Evolutionary conservation across 441 rosid genomes (phyloP), one percentile per base, ranked within the genome.

Genomic region (Biscutella auriculata): DNA sequence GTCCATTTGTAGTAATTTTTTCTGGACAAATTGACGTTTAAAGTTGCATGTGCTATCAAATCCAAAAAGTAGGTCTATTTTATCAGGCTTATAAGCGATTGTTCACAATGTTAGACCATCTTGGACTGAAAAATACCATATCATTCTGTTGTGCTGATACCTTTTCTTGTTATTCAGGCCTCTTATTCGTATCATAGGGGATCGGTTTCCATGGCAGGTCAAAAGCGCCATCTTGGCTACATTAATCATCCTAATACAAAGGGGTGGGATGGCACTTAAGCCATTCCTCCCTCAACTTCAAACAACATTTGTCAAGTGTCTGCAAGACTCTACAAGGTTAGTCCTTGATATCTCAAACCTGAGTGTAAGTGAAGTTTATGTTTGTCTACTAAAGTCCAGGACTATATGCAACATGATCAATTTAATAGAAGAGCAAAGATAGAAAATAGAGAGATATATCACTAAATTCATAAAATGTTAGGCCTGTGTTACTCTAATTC

Each of bases 251-350:
- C 67, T 95, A 59, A 88, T 91, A 70, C 77, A 80, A 63, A 88
- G 87, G 79, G 97, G 99, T 59, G 97, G 97, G 49, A 57, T 90
- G 50, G 79, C 95, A 11, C 77, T 95, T 64, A 95, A 83, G 44
- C 99, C 99, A 49, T 95, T 95, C 67, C 97, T 95, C 62, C 97
- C 99, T 50, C 97, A 95, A 80, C 94, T 95, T 72, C 99, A 95
- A 62, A 95, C 99, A 60, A 95, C 97, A 39, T 95, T 90, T 70
- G 81, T 88, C 34, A 94, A 88, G 82, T 87, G 96, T 70, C 73
- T 95, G 33, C 99, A 90, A 72, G 99, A 95, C 71, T 80, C 68
- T 64, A 83, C 95, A 50, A 88, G 99, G 99, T 95, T 65, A 65
- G 72, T 67, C 36, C 41, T 32, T 11, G 60, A 11, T 51, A 9